Percentiles rank a stretch among this genome's conserved stretches.
These are phyloP conservation scores for Wallacemonas sp. DNA, from an alignment of 208 protist species.

Conservation along the genomic window DNA sequence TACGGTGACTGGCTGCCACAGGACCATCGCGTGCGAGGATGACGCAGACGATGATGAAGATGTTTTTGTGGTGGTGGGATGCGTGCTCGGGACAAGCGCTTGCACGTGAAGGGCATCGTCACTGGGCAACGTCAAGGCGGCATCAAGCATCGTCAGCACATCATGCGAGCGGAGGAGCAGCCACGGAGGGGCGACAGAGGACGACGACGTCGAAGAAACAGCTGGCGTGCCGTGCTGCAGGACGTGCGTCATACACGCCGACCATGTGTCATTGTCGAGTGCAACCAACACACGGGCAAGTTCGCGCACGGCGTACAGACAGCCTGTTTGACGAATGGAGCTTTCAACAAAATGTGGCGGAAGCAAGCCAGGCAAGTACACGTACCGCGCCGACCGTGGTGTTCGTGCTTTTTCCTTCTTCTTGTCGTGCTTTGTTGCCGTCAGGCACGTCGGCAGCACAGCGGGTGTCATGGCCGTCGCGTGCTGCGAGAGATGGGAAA, in stretches of 20 bases:
- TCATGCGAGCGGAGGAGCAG: slow-evolving; percentile 16
- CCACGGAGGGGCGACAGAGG: slow-evolving; percentile 3
- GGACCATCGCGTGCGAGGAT: neutral
- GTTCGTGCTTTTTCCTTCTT: neutral
- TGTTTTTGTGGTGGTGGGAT: neutral
- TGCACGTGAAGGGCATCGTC: slow-evolving; percentile 28
- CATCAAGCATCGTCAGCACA: slow-evolving; percentile 25
- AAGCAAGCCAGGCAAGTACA: slow-evolving; percentile 11
- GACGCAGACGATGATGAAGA: slow-evolving; percentile 5
- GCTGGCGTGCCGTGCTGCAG: neutral
- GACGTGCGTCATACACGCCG: neutral
- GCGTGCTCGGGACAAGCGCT: neutral
- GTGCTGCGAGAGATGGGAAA: slow-evolving; percentile 7
- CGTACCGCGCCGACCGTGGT: neutral
- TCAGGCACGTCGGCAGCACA: neutral
- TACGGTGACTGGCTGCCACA: slow-evolving; percentile 20
- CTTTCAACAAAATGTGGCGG: neutral
- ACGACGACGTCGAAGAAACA: neutral
- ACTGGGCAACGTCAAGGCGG: slow-evolving; percentile 21
- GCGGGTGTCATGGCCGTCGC: neutral
- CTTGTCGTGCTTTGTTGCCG: no score
- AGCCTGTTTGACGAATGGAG: slow-evolving; percentile 4
- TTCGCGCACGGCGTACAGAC: slow-evolving; percentile 1
- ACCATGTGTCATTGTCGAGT: slow-evolving; percentile 6
- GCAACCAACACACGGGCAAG: neutral